Conservation (phyloP, 129 eudicot genomes). For the Chrysanthemum seticuspe region DNA sequence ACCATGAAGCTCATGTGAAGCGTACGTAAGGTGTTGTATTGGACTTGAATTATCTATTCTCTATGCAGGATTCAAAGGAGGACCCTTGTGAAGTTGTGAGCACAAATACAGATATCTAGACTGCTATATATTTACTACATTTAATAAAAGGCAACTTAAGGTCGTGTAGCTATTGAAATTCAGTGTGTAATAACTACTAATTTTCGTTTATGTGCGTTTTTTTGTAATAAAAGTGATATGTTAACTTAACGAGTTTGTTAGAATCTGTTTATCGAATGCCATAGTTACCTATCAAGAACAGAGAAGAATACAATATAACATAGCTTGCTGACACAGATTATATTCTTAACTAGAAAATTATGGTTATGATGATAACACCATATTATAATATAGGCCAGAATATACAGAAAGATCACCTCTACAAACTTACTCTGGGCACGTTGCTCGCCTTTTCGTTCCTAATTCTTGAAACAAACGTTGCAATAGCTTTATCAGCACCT, state of each 20-base stretch:
- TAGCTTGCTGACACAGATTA: not conserved
- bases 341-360: slow-evolving; percentile 12
- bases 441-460: slow-evolving; percentile 25
- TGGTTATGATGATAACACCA: not conserved
- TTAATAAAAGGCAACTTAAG: slow-evolving; percentile 15
- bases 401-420: slow-evolving; percentile 22
- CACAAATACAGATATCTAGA: not conserved
- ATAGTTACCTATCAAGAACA: not conserved
- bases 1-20: slow-evolving; percentile 29
- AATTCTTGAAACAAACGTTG: slow-evolving; percentile 48
- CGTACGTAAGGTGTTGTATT: slow-evolving; percentile 16
- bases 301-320: not conserved
- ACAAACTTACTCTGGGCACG: slow-evolving; percentile 18
- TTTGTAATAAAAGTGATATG: slow-evolving; percentile 12
- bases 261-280: not conserved
- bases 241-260: not conserved
- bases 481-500: slow-evolving; percentile 57
- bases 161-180: slow-evolving; percentile 14
- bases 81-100: not conserved
- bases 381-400: not conserved
- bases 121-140: slow-evolving; percentile 11
- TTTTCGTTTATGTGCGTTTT: slow-evolving; percentile 17
- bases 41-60: no score
- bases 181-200: slow-evolving; percentile 9
- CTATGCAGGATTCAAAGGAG: slow-evolving; percentile 4